Evolutionary conservation across 164 flowering plant genomes (phyloP).

Genomic region (Taxillus chinensis): DNA sequence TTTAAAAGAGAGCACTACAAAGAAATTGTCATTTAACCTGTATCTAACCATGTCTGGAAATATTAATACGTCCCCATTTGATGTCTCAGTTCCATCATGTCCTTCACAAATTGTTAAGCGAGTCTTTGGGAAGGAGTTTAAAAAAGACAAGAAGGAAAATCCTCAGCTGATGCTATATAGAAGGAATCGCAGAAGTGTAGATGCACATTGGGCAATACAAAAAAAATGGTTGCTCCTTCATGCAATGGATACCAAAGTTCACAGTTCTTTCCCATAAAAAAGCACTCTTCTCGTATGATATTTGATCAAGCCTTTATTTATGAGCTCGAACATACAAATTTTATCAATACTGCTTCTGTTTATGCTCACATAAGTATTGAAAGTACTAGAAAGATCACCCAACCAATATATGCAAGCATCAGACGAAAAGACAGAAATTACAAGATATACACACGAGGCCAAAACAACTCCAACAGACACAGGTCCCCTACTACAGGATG

Average conservation of each 20-base stretch:
- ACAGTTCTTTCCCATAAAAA: neutral
- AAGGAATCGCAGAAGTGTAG: neutral
- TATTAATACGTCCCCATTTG: conserved; percentile 91
- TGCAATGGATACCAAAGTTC: neutral
- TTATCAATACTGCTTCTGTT: no score
- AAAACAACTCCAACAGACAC: no score
- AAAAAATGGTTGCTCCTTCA: neutral
- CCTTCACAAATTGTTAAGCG: conserved; percentile 95
- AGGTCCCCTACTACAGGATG: no score
- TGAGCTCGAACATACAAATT: no score
- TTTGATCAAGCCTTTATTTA: no score
- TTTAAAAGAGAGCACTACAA: neutral
- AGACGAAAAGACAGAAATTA: no score
- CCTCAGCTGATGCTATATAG: neutral
- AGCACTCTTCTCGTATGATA: no score
- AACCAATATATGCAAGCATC: no score
- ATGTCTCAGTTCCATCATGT: conserved; percentile 89
- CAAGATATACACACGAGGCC: no score
- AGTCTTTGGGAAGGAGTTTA: conserved; percentile 32
- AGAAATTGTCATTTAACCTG: conserved; percentile 38
- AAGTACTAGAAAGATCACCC: no score
- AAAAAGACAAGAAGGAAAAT: neutral
- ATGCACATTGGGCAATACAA: neutral
- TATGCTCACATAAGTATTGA: no score
- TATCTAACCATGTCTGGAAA: conserved; percentile 98